A percentile compares a stretch with the other conserved stretches of the same genome.
Conservation (phyloP, 164 flowering plant genomes). For the Litsea cubeba region DNA sequence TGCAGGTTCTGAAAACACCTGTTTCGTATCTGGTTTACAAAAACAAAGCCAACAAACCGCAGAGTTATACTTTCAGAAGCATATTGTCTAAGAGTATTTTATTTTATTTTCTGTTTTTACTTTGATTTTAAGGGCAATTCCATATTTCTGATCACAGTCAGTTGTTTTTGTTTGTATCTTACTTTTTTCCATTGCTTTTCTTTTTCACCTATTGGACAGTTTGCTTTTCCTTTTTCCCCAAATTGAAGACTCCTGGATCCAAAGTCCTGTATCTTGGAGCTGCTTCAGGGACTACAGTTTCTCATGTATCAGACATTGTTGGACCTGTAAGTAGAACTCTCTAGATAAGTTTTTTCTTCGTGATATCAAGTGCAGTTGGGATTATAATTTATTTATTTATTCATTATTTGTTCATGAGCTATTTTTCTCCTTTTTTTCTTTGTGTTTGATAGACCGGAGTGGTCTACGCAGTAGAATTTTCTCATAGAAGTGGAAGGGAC, state of each 20-base stretch:
- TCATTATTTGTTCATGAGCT: not conserved
- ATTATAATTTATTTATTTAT: not conserved
- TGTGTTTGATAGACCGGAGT: constrained; percentile 49
- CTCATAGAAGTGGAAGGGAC: constrained; percentile 97
- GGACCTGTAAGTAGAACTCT: constrained; percentile 71
- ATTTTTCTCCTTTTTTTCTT: not conserved
- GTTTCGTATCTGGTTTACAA: no score
- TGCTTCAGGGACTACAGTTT: constrained; percentile 96
- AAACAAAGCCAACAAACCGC: no score
- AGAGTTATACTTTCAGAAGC: no score
- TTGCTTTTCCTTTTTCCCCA: not conserved
- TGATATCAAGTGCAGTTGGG: not conserved
- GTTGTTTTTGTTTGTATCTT: not conserved
- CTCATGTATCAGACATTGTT: constrained; percentile 95
- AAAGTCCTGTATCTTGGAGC: constrained; percentile 90
- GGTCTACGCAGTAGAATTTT: constrained; percentile 95
- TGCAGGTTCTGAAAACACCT: no score
- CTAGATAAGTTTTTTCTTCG: not conserved
- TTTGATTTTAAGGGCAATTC: no score
- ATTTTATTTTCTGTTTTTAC: no score
- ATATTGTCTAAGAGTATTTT: no score
- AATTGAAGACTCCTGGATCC: constrained; percentile 71
- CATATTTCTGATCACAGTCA: no score
- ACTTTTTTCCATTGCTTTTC: not conserved
- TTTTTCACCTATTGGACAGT: not conserved